Evolutionary conservation across 208 protist genomes (phyloP), one percentile per base, ranked within the genome.

Genomic region (Wallacemonas sp.): DNA sequence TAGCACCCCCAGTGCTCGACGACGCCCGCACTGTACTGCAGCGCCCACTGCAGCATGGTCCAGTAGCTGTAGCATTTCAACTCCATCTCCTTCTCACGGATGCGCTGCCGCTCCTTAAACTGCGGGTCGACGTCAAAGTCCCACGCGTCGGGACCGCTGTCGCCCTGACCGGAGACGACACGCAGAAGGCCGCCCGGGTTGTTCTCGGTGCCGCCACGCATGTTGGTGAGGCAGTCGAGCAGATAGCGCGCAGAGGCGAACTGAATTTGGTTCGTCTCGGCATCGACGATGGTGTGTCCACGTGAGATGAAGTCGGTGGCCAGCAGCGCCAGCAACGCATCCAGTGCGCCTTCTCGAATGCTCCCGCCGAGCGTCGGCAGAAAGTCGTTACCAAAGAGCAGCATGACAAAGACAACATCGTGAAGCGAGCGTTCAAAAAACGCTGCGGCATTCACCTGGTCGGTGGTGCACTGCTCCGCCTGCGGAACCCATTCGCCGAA

Each of bases 311-410:
- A 93, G 61, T 95, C 81, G 3, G 76, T 81, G n/a, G 82, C 76
- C 24, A 95, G 79, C 2, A 93, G 68, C 37, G 66, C 62, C 10
- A 98, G 73, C 1, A 99, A 71, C 24, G 75, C 68, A 67, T 99
- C 97, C 10, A 99, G 75, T 19, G 93, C 97, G 58, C 94, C 93
- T 46, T 98, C 87, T 46, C 88, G 72, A 42, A 99, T 99, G 55
- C 83, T 83, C 21, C 98, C 89, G 4, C 99, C 78, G 22, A 91
- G 73, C 3, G 97, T 94, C 2, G 98, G 98, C 30, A 99, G 74
- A 68, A 99, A 99, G 78, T 99, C 98, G 78, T 99, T 99, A 27
- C 98, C 98, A 64, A 97, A 97, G 61, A 99, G 93, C 50, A 99
- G 97, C 73, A 97, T 89, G 6, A 99, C 74, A 60, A 99, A 98